These are phyloP conservation scores for Fistulifera pelliculosa DNA, from an alignment of 108 stramenopile species.

Conservation along the genomic window DNA sequence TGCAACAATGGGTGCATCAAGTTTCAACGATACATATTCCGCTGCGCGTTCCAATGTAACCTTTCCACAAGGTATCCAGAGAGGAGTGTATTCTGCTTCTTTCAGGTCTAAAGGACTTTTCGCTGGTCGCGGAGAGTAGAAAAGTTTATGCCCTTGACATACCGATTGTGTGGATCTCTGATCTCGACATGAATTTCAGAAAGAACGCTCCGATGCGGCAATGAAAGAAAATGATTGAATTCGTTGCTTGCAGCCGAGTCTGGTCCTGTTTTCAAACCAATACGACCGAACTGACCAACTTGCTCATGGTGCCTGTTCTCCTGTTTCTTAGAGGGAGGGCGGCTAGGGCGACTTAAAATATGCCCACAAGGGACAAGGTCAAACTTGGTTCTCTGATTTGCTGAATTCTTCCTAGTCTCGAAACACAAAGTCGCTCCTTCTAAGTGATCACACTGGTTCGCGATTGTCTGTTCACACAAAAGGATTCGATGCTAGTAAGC, in stretches of 20 bases:
- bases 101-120: constrained; percentile 44
- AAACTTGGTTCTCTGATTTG: background rate
- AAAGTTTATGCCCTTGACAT: constrained; percentile 58
- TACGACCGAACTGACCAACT: constrained; percentile 38
- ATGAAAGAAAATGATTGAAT: constrained; percentile 41
- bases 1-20: constrained; percentile 51
- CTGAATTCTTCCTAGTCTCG: background rate
- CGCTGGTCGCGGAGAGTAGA: constrained; percentile 54
- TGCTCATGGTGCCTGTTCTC: constrained; percentile 40
- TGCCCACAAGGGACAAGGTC: background rate
- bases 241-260: constrained; percentile 41
- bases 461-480: background rate
- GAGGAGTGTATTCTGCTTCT: constrained; percentile 27
- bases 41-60: constrained; percentile 53
- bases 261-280: constrained; percentile 42
- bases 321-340: constrained; percentile 7
- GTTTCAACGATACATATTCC: constrained; percentile 29
- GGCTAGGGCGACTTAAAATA: background rate
- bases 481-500: background rate
- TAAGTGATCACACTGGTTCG: no score
- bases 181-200: constrained; percentile 55
- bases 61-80: constrained; percentile 68
- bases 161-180: constrained; percentile 63
- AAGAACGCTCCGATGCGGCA: constrained; percentile 60
- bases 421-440: no score